Base-by-base conservation (phyloP, 192 early-diverging fungal genomes). In the Physocladia obscura region DNA sequence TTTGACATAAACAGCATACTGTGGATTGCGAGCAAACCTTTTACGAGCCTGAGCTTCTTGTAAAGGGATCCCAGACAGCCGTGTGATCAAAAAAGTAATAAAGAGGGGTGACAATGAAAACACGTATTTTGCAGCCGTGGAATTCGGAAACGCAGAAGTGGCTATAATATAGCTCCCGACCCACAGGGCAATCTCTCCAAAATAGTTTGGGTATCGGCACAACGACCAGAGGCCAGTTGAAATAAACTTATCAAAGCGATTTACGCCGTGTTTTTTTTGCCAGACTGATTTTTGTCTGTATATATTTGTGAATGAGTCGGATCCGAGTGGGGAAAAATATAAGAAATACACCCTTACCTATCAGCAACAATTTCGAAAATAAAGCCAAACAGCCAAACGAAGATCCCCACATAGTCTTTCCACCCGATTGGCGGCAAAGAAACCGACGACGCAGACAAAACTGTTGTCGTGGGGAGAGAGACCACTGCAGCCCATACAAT, bases 231-330 rank as follows among this genome's bases (percentile, higher is more conserved):
- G 49, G 1, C 73, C 73, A 5, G 65, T 70, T 24, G 24, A 4
- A 29, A 74, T 69, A 34, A 74, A 74, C 32, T 58, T 54, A 30
- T 36, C 58, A 11, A 44, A 19, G 29, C 73, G 13, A 11, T 47
- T 21, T 4, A 27, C 26, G n/a, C 69, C 69, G 21, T 57, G 54
- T 3, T 32, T 36, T 11, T 27, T 70, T 54, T 75, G 74, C 74
- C 74, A 75, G 40, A 37, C 35, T 2, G 57, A 29, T 60, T 79
- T 79, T 27, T 79, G 74, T 74, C 76, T 1, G 75, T 70, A n/a
- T 58, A 39, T n/a, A n/a, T n/a, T n/a, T n/a, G n/a, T n/a, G n/a
- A n/a, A n/a, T 8, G 54, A 59, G 32, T 60, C 57, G n/a, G 24
- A 8, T 24, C 22, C n/a, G 11, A 55, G 24, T 24, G 54, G 6